Evolutionary conservation across 2,329 filamentous ascomycete species (phyloP), one percentile per base, ranked within the genome.

Genomic region (Thielaviopsis punctulata): DNA sequence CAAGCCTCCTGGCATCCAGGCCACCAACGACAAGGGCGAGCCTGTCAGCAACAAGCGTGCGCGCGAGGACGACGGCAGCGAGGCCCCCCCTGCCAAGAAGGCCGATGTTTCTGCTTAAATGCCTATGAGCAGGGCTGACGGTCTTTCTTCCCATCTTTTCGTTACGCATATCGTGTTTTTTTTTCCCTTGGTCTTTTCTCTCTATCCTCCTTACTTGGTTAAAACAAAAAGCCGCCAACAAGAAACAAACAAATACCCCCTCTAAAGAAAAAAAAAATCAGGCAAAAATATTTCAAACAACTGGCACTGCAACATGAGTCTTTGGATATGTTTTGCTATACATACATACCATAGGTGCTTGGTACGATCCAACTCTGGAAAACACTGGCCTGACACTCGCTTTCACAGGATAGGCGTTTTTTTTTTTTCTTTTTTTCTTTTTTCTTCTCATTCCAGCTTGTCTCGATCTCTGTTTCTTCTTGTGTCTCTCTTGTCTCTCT

Each of bases 21-120:
- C 68, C 18, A 72, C 69, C 43, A 63, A 66, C 54, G 65, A 65
- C 36, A 63, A 66, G 12, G 60, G 63, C 23, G 64, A 66, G 55
- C 59, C 60, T 21, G 60, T 58, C 25, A 74, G 71, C 58, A 68
- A 66, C 62, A 80, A 80, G 69, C 76, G 77, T 52, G 57, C 66
- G 27, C 72, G 75, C 51, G 75, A 79, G 9, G 73, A 76, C 8
- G 74, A 73, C 25, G 67, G 62, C 45, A 62, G 59, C 25, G 58
- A 62, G 3, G 59, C 60, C 12, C 69, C 69, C 53, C 74, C 70
- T 25, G 70, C 76, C 19, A 82, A 82, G 71, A 82, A 82, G 68
- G 71, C 79, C 41, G 76, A 82, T 67, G 62, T 67, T 45, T 63
- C 64, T 36, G 57, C 58, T 49, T 56, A 54, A 54, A 36, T 43